A percentile compares a stretch with the other conserved stretches of the same genome.
Conservation (phyloP, 2,329 filamentous ascomycete genomes). For the Fusarium transvaalense region DNA sequence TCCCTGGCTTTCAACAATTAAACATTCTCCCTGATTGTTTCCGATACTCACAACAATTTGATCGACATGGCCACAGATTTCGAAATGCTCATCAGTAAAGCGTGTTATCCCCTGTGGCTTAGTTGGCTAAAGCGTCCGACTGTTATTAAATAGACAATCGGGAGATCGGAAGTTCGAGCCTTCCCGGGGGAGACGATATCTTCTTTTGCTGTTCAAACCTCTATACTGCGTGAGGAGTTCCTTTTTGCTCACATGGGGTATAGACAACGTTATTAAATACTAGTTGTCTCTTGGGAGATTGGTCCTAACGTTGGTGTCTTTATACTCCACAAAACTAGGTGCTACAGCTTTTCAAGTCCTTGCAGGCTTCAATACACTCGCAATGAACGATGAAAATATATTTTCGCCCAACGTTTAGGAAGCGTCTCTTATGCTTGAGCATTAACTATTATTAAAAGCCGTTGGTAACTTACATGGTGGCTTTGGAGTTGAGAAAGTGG, state of each 20-base stretch:
- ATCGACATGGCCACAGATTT: neutral
- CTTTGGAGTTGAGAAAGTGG: neutral
- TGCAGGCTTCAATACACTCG: neutral
- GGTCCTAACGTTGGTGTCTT: neutral
- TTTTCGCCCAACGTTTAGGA: neutral
- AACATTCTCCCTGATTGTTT: neutral
- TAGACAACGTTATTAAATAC: neutral
- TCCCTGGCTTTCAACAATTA: neutral
- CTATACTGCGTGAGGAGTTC: too few relatives aligned
- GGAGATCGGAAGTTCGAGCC: conserved; percentile 51
- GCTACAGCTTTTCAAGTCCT: neutral
- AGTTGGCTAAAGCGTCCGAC: conserved; percentile 37
- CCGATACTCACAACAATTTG: neutral
- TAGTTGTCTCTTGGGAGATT: neutral
- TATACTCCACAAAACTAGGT: neutral
- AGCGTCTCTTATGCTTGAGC: neutral
- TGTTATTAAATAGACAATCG: conserved; percentile 46
- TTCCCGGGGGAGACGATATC: conserved; percentile 45
- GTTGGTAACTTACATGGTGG: neutral
- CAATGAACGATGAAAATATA: neutral
- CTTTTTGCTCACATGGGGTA: neutral
- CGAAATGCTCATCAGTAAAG: neutral
- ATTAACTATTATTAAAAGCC: neutral
- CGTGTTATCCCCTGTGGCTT: conserved; percentile 5
- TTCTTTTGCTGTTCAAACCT: neutral